phyloP scores from a whole-genome alignment of 345 rosid genomes.

The Eucalyptus virginea region DNA sequence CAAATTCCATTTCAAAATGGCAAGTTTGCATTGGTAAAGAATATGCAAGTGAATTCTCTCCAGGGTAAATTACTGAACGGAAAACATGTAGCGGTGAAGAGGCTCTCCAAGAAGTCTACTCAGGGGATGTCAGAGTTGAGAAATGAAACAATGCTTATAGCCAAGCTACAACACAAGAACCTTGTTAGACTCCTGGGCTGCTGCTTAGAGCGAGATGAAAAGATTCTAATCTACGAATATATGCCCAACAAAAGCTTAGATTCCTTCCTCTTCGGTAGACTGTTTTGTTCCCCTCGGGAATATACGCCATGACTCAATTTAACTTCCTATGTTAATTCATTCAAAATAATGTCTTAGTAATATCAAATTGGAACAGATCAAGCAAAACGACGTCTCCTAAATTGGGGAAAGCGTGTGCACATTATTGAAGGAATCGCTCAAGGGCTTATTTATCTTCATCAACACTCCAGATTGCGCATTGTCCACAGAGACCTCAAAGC shows the following conservation, averaged over 20 bases:
- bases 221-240: conserved; percentile 14
- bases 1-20: neutral
- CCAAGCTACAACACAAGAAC: conserved; percentile 22
- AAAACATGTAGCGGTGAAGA: conserved; percentile 16
- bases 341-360: neutral
- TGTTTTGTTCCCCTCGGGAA: neutral
- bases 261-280: conserved; percentile 8
- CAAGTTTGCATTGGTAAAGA: neutral
- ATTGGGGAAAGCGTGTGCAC: conserved; percentile 8
- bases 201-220: conserved; percentile 15
- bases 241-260: conserved; percentile 30
- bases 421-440: conserved; percentile 30
- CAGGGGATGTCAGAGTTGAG: conserved; percentile 20
- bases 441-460: conserved; percentile 43
- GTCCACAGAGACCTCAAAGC: conserved; percentile 35
- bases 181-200: conserved; percentile 23
- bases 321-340: neutral
- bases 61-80: conserved; percentile 14
- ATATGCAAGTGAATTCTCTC: neutral
- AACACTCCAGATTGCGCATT: conserved; percentile 30
- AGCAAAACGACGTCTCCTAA: neutral
- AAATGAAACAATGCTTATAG: conserved; percentile 7
- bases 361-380: conserved; percentile 3
- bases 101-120: conserved; percentile 11
- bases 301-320: neutral